phyloP scores from a whole-genome alignment of 805 yeast species.

The Kazachstania viticola region DNA sequence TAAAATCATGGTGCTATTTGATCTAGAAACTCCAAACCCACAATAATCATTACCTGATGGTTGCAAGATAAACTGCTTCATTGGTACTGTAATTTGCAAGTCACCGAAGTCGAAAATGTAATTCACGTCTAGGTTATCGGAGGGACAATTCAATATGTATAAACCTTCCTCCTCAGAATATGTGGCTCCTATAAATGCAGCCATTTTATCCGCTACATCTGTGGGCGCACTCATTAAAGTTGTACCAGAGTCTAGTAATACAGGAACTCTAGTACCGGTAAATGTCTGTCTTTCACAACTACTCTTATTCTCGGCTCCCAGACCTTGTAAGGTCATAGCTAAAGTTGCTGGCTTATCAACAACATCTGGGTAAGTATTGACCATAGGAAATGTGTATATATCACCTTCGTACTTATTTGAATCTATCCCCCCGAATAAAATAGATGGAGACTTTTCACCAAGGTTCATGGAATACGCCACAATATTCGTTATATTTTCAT shows the following conservation, averaged over 20 bases:
- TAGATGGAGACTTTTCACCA: conserved; percentile 37
- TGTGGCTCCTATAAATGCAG: conserved; percentile 31
- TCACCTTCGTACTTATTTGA: conserved; percentile 48
- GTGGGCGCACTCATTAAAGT: conserved; percentile 38
- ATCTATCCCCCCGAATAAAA: conserved; percentile 65
- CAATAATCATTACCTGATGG: conserved; percentile 26
- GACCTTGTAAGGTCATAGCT: conserved; percentile 19
- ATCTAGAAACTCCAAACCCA: conserved; percentile 31
- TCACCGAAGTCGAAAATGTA: conserved; percentile 59
- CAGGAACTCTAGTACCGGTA: conserved; percentile 20
- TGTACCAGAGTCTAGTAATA: conserved; percentile 45
- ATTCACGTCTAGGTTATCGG: too few relatives aligned
- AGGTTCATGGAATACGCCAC: conserved; percentile 53
- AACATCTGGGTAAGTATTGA: conserved; percentile 26
- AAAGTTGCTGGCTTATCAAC: conserved; percentile 8
- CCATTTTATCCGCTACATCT: conserved; percentile 18
- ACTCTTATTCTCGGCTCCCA: conserved; percentile 19
- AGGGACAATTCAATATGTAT: background rate
- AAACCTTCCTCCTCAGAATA: conserved; percentile 17
- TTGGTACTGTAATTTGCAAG: conserved; percentile 39
- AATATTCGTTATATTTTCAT: conserved; percentile 42
- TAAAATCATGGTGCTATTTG: conserved; percentile 30
- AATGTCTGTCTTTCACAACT: conserved; percentile 10
- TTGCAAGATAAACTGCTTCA: conserved; percentile 24
- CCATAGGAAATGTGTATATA: conserved; percentile 38